Percentiles rank a stretch among this genome's conserved stretches.
Conservation (phyloP, 2,329 filamentous ascomycete species). For the Sclerotinia trifoliorum region DNA sequence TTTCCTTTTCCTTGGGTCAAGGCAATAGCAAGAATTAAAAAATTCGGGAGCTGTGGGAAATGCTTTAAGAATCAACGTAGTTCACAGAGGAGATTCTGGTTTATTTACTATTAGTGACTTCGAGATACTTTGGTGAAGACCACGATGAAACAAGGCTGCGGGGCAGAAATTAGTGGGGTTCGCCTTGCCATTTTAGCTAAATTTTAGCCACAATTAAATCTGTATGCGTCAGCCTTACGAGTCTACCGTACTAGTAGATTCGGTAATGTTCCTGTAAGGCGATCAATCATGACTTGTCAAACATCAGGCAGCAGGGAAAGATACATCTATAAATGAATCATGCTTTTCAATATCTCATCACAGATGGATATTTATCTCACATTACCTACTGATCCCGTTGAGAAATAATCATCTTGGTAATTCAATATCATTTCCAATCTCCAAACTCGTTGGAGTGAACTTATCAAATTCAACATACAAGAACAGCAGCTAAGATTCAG, state of each 20-base stretch:
- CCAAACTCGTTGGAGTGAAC: background rate
- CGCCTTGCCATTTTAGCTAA: background rate
- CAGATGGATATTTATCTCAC: background rate
- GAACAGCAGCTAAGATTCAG: background rate
- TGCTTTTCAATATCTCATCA: background rate
- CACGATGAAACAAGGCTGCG: conserved; percentile 19
- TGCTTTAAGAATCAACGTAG: background rate
- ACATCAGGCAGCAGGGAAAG: background rate
- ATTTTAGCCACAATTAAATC: conserved; percentile 4
- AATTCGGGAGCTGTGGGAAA: background rate
- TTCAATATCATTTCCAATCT: background rate
- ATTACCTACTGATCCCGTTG: background rate
- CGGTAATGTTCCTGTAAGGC: too few species aligned
- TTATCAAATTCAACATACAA: background rate
- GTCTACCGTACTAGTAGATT: background rate
- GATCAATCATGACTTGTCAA: background rate
- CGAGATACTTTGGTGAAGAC: background rate
- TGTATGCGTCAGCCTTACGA: background rate
- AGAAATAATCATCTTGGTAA: background rate
- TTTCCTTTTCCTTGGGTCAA: background rate
- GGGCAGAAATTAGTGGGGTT: conserved; percentile 14
- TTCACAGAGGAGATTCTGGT: background rate
- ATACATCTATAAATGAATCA: background rate
- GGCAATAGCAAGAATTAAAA: background rate
- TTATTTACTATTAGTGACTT: background rate